Base-by-base conservation (phyloP, 2,329 filamentous ascomycete genomes). In the Bimuria novae-zelandiae region DNA sequence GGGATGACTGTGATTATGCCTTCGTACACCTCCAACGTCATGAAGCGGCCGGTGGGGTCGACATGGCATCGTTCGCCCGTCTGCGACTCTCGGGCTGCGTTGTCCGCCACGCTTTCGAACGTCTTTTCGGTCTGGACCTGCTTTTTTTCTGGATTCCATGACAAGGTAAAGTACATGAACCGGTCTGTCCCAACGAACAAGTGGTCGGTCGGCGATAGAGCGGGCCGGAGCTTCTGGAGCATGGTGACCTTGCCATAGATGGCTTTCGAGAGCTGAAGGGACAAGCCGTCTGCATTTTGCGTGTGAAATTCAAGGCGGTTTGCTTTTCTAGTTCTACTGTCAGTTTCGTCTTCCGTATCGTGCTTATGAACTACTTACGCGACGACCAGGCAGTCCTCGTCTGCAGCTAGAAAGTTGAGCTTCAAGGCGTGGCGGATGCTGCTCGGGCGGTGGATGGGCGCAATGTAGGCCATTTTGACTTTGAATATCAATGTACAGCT, bases 131-230 rank as follows among this genome's bases (percentile, higher is more conserved):
- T 87, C 32, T 75, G 75, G 12, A 87, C 72, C 49, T 80, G 75
- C 17, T 77, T 79, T 21, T 68, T 75, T 1, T 82, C 74, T 0
- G 81, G 67, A 63, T 97, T 86, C 92, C 94, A 99, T 14, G 82
- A 86, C 17, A 96, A 75, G 1, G 91, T 96, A 73, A 97, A 96
- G 76, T 96, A 97, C 65, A 92, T 87, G 63, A 90, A 89, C 50
- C 89, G 86, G 69, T 96, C 89, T 41, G 94, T 99, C 44, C 92
- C 93, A 52, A 99, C 83, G 70, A 99, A 96, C 55, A 99, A 84
- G 56, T 97, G 85, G 63, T 97, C 92, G 42, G 87, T 90, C 4
- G 81, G 75, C 23, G 87, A 86, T 62, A 90, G 84, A 43, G 85
- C 84, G 5, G 92, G 91, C 22, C 86, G 86, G 42, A 99, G 80